Base-by-base conservation (phyloP, 2,329 filamentous ascomycete genomes). In the Diaporthe sp. region DNA sequence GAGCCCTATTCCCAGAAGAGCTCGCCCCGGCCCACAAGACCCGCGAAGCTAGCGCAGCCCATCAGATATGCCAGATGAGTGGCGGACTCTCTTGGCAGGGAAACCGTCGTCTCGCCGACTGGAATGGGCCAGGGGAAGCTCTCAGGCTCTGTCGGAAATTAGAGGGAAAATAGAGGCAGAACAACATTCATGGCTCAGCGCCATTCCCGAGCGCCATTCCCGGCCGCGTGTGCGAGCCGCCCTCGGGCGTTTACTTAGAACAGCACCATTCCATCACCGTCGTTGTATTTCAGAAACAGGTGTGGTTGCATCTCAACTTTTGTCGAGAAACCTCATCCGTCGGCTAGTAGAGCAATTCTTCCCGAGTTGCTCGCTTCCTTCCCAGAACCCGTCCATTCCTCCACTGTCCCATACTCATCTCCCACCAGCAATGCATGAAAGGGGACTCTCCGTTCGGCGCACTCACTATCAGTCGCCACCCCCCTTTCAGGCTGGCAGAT, bases 231-330 rank as follows among this genome's bases (percentile, higher is more conserved):
- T 39, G 56, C 42, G 25, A 25, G 37, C 32, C 58, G 25, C n/a
- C 10, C 19, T 2, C 58, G 2, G 56, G 59, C 30, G 61, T 25
- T 56, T 30, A 37, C 61, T 51, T 27, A 35, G 61, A 66, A 66
- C 61, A 66, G 6, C 61, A 51, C 61, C 61, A 66, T 66, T 66
- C 61, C 61, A 66, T 51, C 37, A n/a, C 44, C 61, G 44, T 66
- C 22, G 12, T 27, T 66, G 19, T 4, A 35, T 1, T 3, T 51
- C n/a, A 37, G 22, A 37, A 27, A 51, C 44, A 66, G 30, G 22
- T 37, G 42, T 37, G 13, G 6, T 8, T 17, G 15, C 27, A 47
- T 19, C 19, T n/a, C 55, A 58, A 10, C 15, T 25, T 32, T 19
- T 15, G 8, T 47, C 37, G 8, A 63, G 37, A 39, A 39, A 10